These are phyloP conservation scores for Alternaria brassicae DNA, from an alignment of 2,329 filamentous ascomycete species.

Conservation along the genomic window DNA sequence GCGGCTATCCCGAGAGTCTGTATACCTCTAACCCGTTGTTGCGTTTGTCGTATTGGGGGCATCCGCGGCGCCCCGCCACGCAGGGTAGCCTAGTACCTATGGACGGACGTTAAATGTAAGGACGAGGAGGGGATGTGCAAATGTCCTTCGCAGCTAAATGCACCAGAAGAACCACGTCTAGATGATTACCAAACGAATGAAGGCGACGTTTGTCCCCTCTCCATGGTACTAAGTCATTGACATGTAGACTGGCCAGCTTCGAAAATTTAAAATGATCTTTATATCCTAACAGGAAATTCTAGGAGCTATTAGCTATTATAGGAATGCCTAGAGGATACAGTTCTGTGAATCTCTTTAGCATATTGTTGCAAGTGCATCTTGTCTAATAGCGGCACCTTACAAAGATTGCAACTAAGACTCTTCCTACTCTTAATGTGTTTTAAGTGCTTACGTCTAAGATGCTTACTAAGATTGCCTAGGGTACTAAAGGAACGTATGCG, in stretches of 20 bases:
- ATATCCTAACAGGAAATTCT: not conserved
- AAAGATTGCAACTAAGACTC: constrained; percentile 12
- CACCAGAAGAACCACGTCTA: not conserved
- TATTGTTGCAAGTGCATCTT: constrained; percentile 13
- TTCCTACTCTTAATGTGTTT: constrained; percentile 6
- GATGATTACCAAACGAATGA: not conserved
- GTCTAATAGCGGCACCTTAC: constrained; percentile 2
- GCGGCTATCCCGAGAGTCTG: too few species aligned
- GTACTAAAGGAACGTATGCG: constrained; percentile 17
- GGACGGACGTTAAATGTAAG: not conserved
- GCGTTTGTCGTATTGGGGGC: too few species aligned
- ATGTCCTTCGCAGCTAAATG: not conserved
- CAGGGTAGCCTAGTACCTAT: too few species aligned
- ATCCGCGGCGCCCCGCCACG: too few species aligned
- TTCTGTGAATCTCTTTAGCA: constrained; percentile 14
- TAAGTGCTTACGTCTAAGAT: constrained; percentile 23
- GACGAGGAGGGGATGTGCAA: not conserved
- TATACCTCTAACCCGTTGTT: too few species aligned
- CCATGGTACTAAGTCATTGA: not conserved
- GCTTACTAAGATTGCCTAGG: constrained; percentile 21
- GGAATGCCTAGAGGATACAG: constrained; percentile 1
- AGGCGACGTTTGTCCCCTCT: not conserved
- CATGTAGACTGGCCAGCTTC: not conserved
- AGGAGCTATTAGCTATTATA: constrained; percentile 6
- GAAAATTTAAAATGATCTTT: not conserved